Conservation (phyloP, 345 rosid genomes). For the Tarenaya hassleriana region DNA sequence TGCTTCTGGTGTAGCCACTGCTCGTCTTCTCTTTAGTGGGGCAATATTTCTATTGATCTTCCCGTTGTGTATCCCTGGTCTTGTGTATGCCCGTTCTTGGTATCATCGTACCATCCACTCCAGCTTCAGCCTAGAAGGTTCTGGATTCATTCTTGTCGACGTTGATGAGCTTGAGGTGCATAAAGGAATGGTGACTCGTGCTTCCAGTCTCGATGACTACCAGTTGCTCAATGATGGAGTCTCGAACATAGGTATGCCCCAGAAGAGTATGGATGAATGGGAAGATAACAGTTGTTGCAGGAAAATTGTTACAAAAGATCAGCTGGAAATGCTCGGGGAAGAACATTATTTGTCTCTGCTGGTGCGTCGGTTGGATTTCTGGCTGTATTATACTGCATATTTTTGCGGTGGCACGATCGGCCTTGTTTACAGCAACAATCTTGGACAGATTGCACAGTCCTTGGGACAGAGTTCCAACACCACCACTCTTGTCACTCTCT, state of each 20-base stretch:
- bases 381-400: conserved; percentile 78
- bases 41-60: conserved; percentile 63
- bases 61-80: conserved; percentile 73
- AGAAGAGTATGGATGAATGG: conserved; percentile 19
- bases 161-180: conserved; percentile 88
- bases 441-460: conserved; percentile 93
- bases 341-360: conserved; percentile 61
- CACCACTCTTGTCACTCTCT: conserved; percentile 67
- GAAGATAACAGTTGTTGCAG: conserved; percentile 37
- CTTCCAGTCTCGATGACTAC: conserved; percentile 34
- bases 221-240: conserved; percentile 26
- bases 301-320: conserved; percentile 46
- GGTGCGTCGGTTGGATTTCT: conserved; percentile 67
- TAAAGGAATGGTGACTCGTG: conserved; percentile 51
- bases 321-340: conserved; percentile 56
- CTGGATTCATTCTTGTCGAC: conserved; percentile 71
- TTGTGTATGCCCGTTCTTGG: conserved; percentile 75
- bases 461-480: conserved; percentile 55
- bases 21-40: conserved; percentile 60
- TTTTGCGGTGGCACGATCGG: conserved; percentile 97
- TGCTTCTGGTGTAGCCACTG: conserved; percentile 22
- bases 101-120: conserved; percentile 50
- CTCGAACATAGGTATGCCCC: conserved; percentile 11
- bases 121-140: conserved; percentile 50
- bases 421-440: conserved; percentile 87